Evolutionary conservation across 2,329 filamentous ascomycete genomes (phyloP).

Genomic region (Torrubiellomyces zombiae): DNA sequence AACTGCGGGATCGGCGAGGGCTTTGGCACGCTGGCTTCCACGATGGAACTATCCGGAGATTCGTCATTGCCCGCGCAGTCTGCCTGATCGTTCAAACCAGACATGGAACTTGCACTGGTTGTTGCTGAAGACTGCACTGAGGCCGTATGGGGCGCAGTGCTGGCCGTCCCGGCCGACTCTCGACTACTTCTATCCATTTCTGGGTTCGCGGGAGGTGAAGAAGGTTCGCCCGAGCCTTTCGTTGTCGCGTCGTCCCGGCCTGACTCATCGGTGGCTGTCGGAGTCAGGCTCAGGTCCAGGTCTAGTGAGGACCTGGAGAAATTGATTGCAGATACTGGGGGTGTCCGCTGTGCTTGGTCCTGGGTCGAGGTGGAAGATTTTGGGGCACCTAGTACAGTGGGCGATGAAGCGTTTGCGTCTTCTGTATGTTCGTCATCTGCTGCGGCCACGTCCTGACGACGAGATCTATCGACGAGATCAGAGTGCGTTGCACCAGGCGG

Average conservation of each 20-base stretch:
- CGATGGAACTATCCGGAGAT: slow-evolving; percentile 33
- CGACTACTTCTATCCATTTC: slow-evolving; percentile 30
- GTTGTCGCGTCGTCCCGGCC: slow-evolving; percentile 16
- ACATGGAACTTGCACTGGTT: slow-evolving; percentile 40
- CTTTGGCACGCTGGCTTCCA: slow-evolving; percentile 24
- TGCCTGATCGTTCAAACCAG: slow-evolving; percentile 28
- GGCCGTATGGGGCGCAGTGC: slow-evolving; percentile 27
- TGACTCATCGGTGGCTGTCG: slow-evolving; percentile 5
- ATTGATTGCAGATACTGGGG: too few species aligned
- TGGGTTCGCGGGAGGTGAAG: slow-evolving; percentile 16
- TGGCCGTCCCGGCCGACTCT: slow-evolving; percentile 34
- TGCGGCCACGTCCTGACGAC: too few species aligned
- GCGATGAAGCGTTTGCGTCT: too few species aligned
- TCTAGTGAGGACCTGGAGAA: too few species aligned
- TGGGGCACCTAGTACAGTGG: too few species aligned
- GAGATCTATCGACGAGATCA: slow-evolving; percentile 8
- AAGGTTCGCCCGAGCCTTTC: too few species aligned
- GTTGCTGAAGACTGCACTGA: slow-evolving; percentile 36
- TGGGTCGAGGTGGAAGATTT: too few species aligned
- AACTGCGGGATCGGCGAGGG: slow-evolving; percentile 35
- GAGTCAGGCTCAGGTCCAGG: slow-evolving; percentile 7
- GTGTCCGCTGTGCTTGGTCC: too few species aligned
- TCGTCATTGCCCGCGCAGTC: slow-evolving; percentile 27
- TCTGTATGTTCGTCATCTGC: too few species aligned
- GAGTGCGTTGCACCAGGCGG: slow-evolving; percentile 11